These are phyloP conservation scores for Phytopythium aichiense DNA, from an alignment of 352 stramenopile genomes.

Conservation along the genomic window DNA sequence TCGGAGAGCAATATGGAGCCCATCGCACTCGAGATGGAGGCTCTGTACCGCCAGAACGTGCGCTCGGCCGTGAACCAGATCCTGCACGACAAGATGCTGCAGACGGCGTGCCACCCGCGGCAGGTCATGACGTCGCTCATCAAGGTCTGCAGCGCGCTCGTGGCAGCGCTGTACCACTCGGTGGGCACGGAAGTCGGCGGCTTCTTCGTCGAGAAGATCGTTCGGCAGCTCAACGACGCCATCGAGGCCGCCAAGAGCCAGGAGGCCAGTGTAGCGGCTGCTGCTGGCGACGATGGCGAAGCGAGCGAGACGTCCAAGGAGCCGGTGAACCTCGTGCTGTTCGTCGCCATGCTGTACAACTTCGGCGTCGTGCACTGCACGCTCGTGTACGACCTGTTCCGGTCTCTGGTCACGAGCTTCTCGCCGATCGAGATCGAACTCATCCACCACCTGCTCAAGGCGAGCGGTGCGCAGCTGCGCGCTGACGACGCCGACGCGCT, in stretches of 20 bases:
- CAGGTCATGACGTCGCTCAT: conserved; percentile 80
- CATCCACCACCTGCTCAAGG: conserved; percentile 83
- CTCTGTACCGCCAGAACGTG: conserved; percentile 67
- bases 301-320: conserved; percentile 45
- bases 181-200: conserved; percentile 75
- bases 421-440: conserved; percentile 80
- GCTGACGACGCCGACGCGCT: conserved; percentile 81
- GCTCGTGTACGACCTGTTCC: conserved; percentile 91
- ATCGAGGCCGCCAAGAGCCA: conserved; percentile 31
- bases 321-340: conserved; percentile 78
- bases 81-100: conserved; percentile 63
- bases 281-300: conserved; percentile 20
- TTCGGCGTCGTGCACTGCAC: conserved; percentile 86
- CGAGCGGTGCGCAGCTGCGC: conserved; percentile 76
- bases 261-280: background rate
- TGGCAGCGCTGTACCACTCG: conserved; percentile 72
- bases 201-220: conserved; percentile 79
- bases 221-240: conserved; percentile 49
- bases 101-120: conserved; percentile 54
- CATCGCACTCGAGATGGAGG: conserved; percentile 75
- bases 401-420: conserved; percentile 72
- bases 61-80: conserved; percentile 73
- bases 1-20: conserved; percentile 91
- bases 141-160: conserved; percentile 61
- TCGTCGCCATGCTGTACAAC: conserved; percentile 89